Conservation (phyloP, 768 basidiomycete species). For the Lanmaoa pseudosensibilis region DNA sequence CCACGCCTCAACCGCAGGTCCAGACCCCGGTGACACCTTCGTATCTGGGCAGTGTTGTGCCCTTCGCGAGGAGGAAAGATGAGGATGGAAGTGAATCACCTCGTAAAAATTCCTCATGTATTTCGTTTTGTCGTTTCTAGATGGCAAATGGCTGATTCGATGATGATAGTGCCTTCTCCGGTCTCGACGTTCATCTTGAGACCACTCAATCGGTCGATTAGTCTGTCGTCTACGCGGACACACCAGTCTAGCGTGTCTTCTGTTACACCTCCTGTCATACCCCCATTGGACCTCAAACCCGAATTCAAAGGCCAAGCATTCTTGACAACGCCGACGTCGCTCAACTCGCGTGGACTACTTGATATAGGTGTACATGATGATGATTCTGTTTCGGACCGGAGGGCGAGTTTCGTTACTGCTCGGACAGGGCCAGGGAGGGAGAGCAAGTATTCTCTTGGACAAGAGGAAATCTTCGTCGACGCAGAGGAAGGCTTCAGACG, state of each 20-base stretch:
- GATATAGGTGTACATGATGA: conserved; percentile 34
- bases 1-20: conserved; percentile 13
- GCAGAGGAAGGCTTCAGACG: conserved; percentile 28
- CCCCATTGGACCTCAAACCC: conserved; percentile 59
- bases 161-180: conserved; percentile 46
- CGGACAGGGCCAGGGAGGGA: conserved; percentile 28
- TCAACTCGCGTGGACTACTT: conserved; percentile 20
- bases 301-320: conserved; percentile 44
- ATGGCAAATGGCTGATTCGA: conserved; percentile 4
- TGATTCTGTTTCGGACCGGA: conserved; percentile 49
- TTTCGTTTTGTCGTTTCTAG: neutral
- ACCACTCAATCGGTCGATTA: conserved; percentile 63
- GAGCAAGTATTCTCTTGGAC: conserved; percentile 32
- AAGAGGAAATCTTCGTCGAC: conserved; percentile 29
- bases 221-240: conserved; percentile 61
- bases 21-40: conserved; percentile 28
- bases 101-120: conserved; percentile 39
- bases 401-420: conserved; percentile 60
- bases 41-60: conserved; percentile 18
- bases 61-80: conserved; percentile 28
- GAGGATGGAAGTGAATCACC: conserved; percentile 32
- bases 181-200: conserved; percentile 61
- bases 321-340: conserved; percentile 29
- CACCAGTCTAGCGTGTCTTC: conserved; percentile 46
- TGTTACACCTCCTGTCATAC: conserved; percentile 48